phyloP scores from a whole-genome alignment of 495 filamentous ascomycete species.

The Melanomma pulvis-pyrius region DNA sequence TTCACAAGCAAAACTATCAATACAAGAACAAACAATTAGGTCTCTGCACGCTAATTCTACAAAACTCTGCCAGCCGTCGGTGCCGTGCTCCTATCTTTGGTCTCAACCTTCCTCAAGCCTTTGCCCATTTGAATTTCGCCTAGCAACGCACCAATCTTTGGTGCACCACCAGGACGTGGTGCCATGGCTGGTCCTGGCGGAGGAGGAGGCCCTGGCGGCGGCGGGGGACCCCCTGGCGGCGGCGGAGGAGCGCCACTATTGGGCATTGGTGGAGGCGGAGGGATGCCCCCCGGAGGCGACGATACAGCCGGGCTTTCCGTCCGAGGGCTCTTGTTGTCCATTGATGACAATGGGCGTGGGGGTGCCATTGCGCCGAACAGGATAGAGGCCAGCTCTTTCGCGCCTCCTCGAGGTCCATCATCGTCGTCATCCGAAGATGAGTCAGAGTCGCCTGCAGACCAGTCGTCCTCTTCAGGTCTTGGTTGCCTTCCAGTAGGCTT shows the following conservation, averaged over 20 bases:
- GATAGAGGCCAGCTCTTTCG: slow-evolving; percentile 85
- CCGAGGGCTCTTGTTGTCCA: slow-evolving; percentile 63
- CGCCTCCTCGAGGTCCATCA: slow-evolving; percentile 71
- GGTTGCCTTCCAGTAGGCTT: slow-evolving; percentile 54
- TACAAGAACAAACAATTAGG: slow-evolving; percentile 2
- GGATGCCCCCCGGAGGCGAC: slow-evolving; percentile 44
- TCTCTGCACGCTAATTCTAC: slow-evolving; percentile 10
- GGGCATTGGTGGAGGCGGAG: slow-evolving; percentile 43
- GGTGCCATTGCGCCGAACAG: slow-evolving; percentile 98
- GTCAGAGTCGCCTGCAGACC: slow-evolving; percentile 81
- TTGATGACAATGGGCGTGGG: slow-evolving; percentile 81
- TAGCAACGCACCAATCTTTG: slow-evolving; percentile 64
- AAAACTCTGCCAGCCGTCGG: slow-evolving; percentile 73
- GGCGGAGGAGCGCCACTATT: slow-evolving; percentile 47
- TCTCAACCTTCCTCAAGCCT: slow-evolving; percentile 77
- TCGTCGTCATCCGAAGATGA: slow-evolving; percentile 66
- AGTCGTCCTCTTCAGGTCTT: slow-evolving; percentile 80
- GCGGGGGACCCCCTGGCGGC: slow-evolving; percentile 57
- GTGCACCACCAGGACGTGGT: slow-evolving; percentile 40
- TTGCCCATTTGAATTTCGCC: slow-evolving; percentile 80
- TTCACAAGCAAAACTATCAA: slow-evolving; percentile 18
- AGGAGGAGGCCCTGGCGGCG: slow-evolving; percentile 47
- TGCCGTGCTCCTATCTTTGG: slow-evolving; percentile 77
- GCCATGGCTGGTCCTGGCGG: slow-evolving; percentile 47
- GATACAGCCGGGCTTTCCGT: slow-evolving; percentile 44